A percentile compares a stretch with the other conserved stretches of the same genome.
Conservation (phyloP, 75 land plant genomes). For the Sequoiadendron giganteum region DNA sequence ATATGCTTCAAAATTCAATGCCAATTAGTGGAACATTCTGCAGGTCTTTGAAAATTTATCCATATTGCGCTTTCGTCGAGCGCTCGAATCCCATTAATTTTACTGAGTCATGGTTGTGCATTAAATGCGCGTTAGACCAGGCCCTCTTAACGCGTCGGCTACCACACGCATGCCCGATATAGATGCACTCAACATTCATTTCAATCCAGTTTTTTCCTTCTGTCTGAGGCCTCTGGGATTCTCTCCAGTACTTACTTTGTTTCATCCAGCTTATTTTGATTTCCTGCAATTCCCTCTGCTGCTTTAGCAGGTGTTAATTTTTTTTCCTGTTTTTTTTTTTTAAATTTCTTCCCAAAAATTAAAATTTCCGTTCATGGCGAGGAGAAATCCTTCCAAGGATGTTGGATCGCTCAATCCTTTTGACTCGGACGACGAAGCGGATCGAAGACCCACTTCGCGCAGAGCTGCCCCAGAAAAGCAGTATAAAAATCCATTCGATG, state of each 20-base stretch:
- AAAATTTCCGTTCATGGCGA: background rate
- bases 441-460: background rate
- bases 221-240: background rate
- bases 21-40: background rate
- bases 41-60: background rate
- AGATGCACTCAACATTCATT: background rate
- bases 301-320: background rate
- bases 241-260: background rate
- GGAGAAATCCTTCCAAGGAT: slow-evolving; percentile 1
- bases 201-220: background rate
- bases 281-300: background rate
- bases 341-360: background rate
- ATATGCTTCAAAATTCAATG: too few species aligned
- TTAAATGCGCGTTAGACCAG: background rate
- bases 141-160: background rate
- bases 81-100: background rate
- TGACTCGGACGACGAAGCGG: slow-evolving; percentile 21
- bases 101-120: background rate
- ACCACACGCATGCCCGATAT: background rate
- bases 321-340: too few species aligned
- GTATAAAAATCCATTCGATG: slow-evolving; percentile 20
- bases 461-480: background rate
- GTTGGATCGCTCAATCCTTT: slow-evolving; percentile 17
- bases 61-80: background rate
- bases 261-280: background rate